These are phyloP conservation scores for Microbotryum lychnidis-dioicae DNA, from an alignment of 1,284 basidiomycete species.

Conservation along the genomic window DNA sequence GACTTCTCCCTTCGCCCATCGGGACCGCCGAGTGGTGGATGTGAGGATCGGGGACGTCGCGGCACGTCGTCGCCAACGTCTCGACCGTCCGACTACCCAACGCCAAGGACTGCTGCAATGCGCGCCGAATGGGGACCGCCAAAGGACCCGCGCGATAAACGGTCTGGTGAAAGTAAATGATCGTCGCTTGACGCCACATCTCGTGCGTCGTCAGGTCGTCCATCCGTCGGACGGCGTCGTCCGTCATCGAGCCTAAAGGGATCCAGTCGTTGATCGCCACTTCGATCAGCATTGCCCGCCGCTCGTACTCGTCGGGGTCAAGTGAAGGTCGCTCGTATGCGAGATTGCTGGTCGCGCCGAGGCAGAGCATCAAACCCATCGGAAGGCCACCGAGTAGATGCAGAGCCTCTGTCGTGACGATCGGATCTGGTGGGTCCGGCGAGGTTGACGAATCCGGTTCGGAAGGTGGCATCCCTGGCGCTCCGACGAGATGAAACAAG, in stretches of 20 bases:
- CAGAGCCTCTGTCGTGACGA: slow-evolving; percentile 2
- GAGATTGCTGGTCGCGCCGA: slow-evolving; percentile 22
- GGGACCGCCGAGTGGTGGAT: background rate
- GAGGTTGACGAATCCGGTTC: background rate
- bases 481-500: slow-evolving; percentile 13
- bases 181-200: slow-evolving; percentile 27
- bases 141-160: slow-evolving; percentile 19
- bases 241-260: background rate
- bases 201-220: slow-evolving; percentile 16
- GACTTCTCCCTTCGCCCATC: background rate
- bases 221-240: slow-evolving; percentile 13
- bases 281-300: slow-evolving; percentile 18
- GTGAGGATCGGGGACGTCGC: background rate
- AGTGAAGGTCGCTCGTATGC: slow-evolving; percentile 16
- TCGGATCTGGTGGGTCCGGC: background rate
- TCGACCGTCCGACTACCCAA: slow-evolving; percentile 14
- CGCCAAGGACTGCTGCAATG: slow-evolving; percentile 20
- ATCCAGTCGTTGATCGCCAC: slow-evolving; percentile 20
- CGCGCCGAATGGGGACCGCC: slow-evolving; percentile 5
- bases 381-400: slow-evolving; percentile 21
- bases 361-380: slow-evolving; percentile 22
- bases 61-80: background rate
- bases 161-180: slow-evolving; percentile 26
- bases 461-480: slow-evolving; percentile 8
- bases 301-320: slow-evolving; percentile 10